Evolutionary conservation across 306 rosid species (phyloP).

Genomic region (Glycyrrhiza uralensis): DNA sequence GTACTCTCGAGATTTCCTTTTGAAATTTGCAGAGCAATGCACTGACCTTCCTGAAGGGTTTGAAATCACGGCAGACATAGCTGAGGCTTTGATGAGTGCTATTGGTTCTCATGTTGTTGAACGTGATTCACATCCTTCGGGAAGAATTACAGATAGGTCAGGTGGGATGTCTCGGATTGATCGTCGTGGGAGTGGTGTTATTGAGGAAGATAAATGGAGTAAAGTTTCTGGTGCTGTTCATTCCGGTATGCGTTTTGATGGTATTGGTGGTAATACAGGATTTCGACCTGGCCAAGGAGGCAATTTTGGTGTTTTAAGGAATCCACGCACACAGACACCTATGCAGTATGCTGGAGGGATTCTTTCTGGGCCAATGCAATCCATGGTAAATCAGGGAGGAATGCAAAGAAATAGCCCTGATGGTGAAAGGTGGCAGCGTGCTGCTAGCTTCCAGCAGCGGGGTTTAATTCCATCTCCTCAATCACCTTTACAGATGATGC

Average conservation of each 20-base stretch:
- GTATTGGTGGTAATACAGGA: constrained; percentile 52
- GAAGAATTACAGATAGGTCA: constrained; percentile 57
- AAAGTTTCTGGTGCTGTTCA: constrained; percentile 36
- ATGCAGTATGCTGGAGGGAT: constrained; percentile 60
- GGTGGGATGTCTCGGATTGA: constrained; percentile 54
- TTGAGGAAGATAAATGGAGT: constrained; percentile 76
- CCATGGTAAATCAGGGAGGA: constrained; percentile 65
- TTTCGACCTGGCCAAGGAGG: constrained; percentile 59
- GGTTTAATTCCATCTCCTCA: constrained; percentile 85
- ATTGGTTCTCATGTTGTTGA: constrained; percentile 42
- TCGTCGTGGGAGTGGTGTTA: constrained; percentile 66
- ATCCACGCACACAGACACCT: constrained; percentile 54
- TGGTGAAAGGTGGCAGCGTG: constrained; percentile 84
- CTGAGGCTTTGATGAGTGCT: constrained; percentile 39
- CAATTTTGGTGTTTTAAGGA: constrained; percentile 71
- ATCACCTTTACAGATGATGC: constrained; percentile 70
- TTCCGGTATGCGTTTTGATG: constrained; percentile 51
- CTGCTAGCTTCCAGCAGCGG: constrained; percentile 60
- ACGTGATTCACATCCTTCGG: constrained; percentile 55
- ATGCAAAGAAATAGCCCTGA: constrained; percentile 68
- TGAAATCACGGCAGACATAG: constrained; percentile 46
- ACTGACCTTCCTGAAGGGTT: constrained; percentile 58
- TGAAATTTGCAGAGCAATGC: constrained; percentile 61
- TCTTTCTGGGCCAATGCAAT: constrained; percentile 74
- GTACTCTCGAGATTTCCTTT: constrained; percentile 86